Evolutionary conservation across 108 stramenopile genomes (phyloP), one percentile per base, ranked within the genome.

Genomic region (Nannochloropsis granulata): DNA sequence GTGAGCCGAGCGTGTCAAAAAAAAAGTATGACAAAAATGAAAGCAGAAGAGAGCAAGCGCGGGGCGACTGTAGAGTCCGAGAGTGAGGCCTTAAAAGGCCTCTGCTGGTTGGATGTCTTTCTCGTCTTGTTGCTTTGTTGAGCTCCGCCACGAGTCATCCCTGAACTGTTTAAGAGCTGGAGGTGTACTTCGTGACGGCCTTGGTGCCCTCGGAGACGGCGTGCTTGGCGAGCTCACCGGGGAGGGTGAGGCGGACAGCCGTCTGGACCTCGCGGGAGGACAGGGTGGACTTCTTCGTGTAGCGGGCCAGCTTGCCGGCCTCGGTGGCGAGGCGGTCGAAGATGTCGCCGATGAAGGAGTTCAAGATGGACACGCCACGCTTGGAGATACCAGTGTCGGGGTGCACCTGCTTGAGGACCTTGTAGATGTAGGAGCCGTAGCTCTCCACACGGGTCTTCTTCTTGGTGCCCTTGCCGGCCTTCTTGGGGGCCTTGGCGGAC

Each of bases 221-320:
- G 88, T 96, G 95, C 94, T 96, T 96, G 92, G 94, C 93, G 56
- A 94, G 93, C 90, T 95, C 95, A 83, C 95, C 95, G 44, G 95
- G 93, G 83, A 95, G 93, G 91, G 94, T 93, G 43, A 95, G 91
- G 81, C 94, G 92, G 79, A 95, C 93, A 46, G 93, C 93, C 44
- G 95, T 95, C 89, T 95, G 95, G 84, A 95, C 92, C 88, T 95
- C 95, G 81, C 93, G 92, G 43, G 94, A 93, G 81, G 92, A 92
- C 78, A 96, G 92, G 45, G 95, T 96, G 71, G 93, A 91, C 93
- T 95, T 95, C 93, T 94, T 94, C 92, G 93, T 94, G 93, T 93
- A 95, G 13, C 91, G 92, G 85, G 90, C 89, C 80, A 93, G 90
- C 92, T 93, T 93, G 84, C 93, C 93, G 79, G 94, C 93, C 89